phyloP scores from a whole-genome alignment of 2,329 filamentous ascomycete species.

The Amylocarpus encephaloides region DNA sequence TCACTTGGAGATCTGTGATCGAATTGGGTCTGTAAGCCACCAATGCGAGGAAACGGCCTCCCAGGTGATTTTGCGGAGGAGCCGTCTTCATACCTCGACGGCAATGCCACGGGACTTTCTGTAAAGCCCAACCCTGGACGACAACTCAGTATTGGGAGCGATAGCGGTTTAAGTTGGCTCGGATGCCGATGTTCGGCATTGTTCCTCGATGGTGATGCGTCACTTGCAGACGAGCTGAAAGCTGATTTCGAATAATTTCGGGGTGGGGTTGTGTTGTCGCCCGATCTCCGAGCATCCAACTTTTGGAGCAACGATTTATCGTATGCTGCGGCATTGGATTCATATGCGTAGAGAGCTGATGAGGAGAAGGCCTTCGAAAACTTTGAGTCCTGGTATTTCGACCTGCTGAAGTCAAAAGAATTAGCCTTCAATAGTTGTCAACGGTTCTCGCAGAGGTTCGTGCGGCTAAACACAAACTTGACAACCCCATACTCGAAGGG shows the following conservation, averaged over 20 bases:
- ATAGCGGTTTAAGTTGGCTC: conserved; percentile 31
- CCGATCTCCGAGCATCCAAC: conserved; percentile 27
- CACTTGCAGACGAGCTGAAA: conserved; percentile 29
- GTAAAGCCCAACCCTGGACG: conserved; percentile 21
- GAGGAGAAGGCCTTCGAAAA: conserved; percentile 28
- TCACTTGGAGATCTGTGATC: conserved; percentile 30
- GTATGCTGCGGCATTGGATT: conserved; percentile 32
- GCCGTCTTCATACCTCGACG: conserved; percentile 28
- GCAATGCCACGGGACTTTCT: conserved; percentile 25
- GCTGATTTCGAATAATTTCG: conserved; percentile 23
- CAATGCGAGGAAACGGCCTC: conserved; percentile 22
- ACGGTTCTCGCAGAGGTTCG: background rate
- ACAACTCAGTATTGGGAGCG: conserved; percentile 29
- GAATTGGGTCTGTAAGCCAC: conserved; percentile 19
- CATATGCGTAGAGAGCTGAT: conserved; percentile 31
- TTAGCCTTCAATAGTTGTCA: background rate
- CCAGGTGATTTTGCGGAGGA: conserved; percentile 26
- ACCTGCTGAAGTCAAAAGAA: conserved; percentile 11
- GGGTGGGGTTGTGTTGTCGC: conserved; percentile 31
- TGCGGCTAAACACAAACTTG: background rate
- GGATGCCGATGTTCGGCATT: conserved; percentile 27
- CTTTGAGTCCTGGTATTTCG: conserved; percentile 22
- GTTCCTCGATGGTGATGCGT: conserved; percentile 31
- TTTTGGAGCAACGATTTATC: conserved; percentile 35
- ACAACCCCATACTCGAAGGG: background rate